Percentiles rank a stretch among this genome's conserved stretches.
Conservation (phyloP, 805 yeast species). For the Blastobotrys robertii region DNA sequence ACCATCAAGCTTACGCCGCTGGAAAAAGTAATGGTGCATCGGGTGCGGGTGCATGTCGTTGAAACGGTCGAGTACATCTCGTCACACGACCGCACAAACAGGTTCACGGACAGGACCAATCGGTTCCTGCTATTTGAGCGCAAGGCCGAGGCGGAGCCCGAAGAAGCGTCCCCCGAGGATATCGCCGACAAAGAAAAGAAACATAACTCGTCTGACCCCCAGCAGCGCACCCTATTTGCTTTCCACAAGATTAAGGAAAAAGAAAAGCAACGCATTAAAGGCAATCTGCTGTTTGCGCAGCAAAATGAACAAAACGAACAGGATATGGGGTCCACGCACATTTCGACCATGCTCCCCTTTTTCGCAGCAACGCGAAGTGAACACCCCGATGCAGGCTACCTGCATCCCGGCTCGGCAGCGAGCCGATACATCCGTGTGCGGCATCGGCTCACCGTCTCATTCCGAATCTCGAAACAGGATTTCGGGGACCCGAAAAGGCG, state of each 20-base stretch:
- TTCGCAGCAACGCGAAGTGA: too few relatives aligned
- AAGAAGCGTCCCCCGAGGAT: constrained; percentile 41
- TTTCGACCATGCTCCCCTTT: too few relatives aligned
- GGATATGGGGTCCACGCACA: too few relatives aligned
- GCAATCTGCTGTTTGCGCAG: too few relatives aligned
- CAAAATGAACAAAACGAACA: neutral
- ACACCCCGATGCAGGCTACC: neutral
- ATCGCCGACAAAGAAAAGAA: constrained; percentile 57
- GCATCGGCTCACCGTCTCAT: constrained; percentile 88
- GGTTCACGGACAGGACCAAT: constrained; percentile 32
- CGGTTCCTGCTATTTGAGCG: constrained; percentile 59
- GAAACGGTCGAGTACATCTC: constrained; percentile 88
- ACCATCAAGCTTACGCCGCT: constrained; percentile 77
- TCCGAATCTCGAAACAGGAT: constrained; percentile 56
- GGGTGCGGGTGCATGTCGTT: constrained; percentile 74
- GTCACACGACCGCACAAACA: constrained; percentile 78
- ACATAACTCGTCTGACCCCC: neutral
- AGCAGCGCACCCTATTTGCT: neutral
- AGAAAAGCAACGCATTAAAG: too few relatives aligned
- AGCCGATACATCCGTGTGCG: constrained; percentile 71
- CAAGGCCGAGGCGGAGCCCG: constrained; percentile 19
- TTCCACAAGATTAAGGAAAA: neutral
- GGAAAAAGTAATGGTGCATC: constrained; percentile 79
- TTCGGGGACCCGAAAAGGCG: constrained; percentile 51
- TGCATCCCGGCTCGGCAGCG: constrained; percentile 72